A percentile compares a stretch with the other conserved stretches of the same genome.
These are phyloP conservation scores for Nemania sp. DNA, from an alignment of 2,329 filamentous ascomycete species.

Conservation along the genomic window DNA sequence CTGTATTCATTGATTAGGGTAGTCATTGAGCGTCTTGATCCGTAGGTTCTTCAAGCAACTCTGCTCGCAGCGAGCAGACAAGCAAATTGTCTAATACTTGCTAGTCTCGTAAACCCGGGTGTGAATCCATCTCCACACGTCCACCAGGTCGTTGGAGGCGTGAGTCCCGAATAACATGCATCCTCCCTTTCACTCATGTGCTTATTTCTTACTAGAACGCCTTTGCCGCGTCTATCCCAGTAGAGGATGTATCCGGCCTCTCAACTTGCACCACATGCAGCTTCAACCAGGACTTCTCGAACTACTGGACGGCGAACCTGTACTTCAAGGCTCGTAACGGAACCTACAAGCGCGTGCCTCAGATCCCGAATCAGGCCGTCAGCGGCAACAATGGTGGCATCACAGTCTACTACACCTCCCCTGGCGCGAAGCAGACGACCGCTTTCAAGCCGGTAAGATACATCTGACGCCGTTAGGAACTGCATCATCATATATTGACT, in stretches of 20 bases:
- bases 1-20: slow-evolving; percentile 35
- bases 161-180: background rate
- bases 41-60: slow-evolving; percentile 13
- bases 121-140: slow-evolving; percentile 27
- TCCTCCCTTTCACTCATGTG: slow-evolving; percentile 10
- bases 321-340: slow-evolving; percentile 38
- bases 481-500: slow-evolving; percentile 30
- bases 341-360: slow-evolving; percentile 29
- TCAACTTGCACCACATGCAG: slow-evolving; percentile 39
- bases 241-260: slow-evolving; percentile 23
- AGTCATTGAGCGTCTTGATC: slow-evolving; percentile 26
- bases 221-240: slow-evolving; percentile 26
- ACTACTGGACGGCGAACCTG: slow-evolving; percentile 41
- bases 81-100: background rate
- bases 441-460: slow-evolving; percentile 50
- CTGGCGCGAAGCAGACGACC: slow-evolving; percentile 38
- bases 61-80: background rate
- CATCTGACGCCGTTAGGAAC: too few species aligned
- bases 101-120: slow-evolving; percentile 28
- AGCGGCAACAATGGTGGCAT: slow-evolving; percentile 29
- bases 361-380: slow-evolving; percentile 29
- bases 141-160: slow-evolving; percentile 29
- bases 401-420: slow-evolving; percentile 43
- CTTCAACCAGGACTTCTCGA: slow-evolving; percentile 40
- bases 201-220: slow-evolving; percentile 33